Evolutionary conservation across 2,329 filamentous ascomycete species (phyloP), one percentile per base, ranked within the genome.

Genomic region (Aaosphaeria pasadenensis): DNA sequence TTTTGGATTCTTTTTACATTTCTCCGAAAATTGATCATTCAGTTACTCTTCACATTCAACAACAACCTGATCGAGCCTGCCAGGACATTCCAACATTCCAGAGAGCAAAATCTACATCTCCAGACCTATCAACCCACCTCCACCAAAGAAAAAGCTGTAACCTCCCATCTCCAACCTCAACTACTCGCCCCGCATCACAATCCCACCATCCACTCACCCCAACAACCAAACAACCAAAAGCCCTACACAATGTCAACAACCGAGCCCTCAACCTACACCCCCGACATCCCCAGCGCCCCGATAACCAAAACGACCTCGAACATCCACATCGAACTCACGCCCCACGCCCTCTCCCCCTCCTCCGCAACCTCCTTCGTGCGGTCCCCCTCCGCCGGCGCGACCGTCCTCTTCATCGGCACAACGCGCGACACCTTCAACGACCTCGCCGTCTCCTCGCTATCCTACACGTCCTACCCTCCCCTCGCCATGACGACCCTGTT

Each of bases 361-460:
- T 60, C 74, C 5, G 74, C 81, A 30, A 86, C 90, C 69, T 75
- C 84, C 56, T 78, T 76, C 42, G 88, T 94, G 24, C 84, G 87
- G 55, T 88, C 75, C 55, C 70, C 58, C 42, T 52, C 50, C 11
- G 64, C 66, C 44, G 67, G 66, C 43, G 66, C 66, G 52, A 65
- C 54, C 35, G 55, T 60, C 41, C 51, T 58, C 44, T 67, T 67
- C 57, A 66, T 66, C 55, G 87, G 88, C 46, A 91, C 87, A 1
- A 95, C 89, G 2, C 79, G 89, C 48, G 85, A 92, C 71, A 85
- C 78, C 59, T 94, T 94, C 70, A 77, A 74, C 45, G 77, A 80
- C 48, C 85, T 86, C 51, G 76, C 84, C n/a, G 88, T 95, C 50
- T 83, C 83, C 32, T 82, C 87, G 45, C 82, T 95, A 2, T 77